Evolutionary conservation across 2,329 filamentous ascomycete species (phyloP).

Genomic region (Botryosphaeria dothidea): DNA sequence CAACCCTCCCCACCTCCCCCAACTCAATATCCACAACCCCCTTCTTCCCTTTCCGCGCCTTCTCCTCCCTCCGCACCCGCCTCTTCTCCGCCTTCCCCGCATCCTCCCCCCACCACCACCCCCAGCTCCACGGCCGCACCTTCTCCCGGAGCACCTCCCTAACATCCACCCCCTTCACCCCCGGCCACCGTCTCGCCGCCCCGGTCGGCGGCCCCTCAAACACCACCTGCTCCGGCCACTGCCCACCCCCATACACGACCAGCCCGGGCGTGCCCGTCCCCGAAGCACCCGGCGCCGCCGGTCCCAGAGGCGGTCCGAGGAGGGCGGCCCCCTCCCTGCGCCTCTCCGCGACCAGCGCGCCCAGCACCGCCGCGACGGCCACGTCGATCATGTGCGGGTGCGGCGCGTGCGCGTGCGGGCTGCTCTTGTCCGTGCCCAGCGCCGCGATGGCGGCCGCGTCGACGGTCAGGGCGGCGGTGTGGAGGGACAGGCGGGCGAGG

Average conservation of each 20-base stretch:
- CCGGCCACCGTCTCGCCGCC: constrained; percentile 28
- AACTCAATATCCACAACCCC: constrained; percentile 22
- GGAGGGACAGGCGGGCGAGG: constrained; percentile 48
- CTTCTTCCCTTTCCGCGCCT: background rate
- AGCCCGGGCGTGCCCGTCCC: background rate
- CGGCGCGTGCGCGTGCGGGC: constrained; percentile 31
- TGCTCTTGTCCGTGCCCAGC: constrained; percentile 24
- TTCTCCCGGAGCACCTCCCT: background rate
- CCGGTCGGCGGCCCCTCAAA: constrained; percentile 22
- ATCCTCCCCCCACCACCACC: constrained; percentile 20
- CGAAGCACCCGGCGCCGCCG: too few relatives aligned
- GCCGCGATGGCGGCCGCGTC: constrained; percentile 43
- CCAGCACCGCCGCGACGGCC: constrained; percentile 42
- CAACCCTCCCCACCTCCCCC: background rate
- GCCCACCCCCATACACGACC: background rate
- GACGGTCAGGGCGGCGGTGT: constrained; percentile 42
- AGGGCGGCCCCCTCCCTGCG: constrained; percentile 29
- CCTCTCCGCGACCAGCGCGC: constrained; percentile 48
- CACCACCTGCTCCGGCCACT: background rate
- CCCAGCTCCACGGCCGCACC: background rate
- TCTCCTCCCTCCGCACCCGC: background rate
- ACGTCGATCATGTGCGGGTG: constrained; percentile 50
- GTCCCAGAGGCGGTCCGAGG: too few relatives aligned
- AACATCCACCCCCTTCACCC: background rate
- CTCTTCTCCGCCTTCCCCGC: background rate